Conservation (phyloP, 371 early-diverging fungal species). For the Rhizomucor miehei region DNA sequence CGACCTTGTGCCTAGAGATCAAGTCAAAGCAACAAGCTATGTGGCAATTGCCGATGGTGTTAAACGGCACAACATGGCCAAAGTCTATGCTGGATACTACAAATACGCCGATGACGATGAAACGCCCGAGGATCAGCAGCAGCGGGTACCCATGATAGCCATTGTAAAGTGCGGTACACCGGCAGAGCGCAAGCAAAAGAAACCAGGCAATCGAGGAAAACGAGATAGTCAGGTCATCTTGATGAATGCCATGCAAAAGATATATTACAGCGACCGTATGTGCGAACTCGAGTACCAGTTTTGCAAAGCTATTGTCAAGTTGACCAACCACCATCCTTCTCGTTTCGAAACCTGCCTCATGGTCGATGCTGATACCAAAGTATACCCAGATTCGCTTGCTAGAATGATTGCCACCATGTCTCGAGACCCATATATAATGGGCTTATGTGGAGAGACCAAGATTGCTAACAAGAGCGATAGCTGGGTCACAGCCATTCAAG, state of each 20-base stretch:
- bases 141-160: slow-evolving; percentile 58
- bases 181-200: slow-evolving; percentile 54
- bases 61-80: slow-evolving; percentile 89
- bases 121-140: slow-evolving; percentile 41
- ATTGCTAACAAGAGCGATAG: slow-evolving; percentile 81
- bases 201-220: slow-evolving; percentile 54
- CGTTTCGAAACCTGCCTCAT: slow-evolving; percentile 90
- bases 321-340: slow-evolving; percentile 84
- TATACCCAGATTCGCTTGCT: slow-evolving; percentile 77
- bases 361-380: slow-evolving; percentile 98
- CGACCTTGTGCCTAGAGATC: slow-evolving; percentile 54
- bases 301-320: slow-evolving; percentile 82
- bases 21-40: slow-evolving; percentile 67
- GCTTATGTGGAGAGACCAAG: slow-evolving; percentile 87
- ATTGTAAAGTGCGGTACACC: slow-evolving; percentile 86
- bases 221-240: slow-evolving; percentile 72
- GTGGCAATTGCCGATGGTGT: slow-evolving; percentile 86
- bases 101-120: slow-evolving; percentile 43
- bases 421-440: slow-evolving; percentile 76
- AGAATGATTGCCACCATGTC: slow-evolving; percentile 80
- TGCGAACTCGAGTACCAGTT: slow-evolving; percentile 95
- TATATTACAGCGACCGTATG: slow-evolving; percentile 94
- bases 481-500: slow-evolving; percentile 93
- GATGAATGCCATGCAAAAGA: slow-evolving; percentile 89
- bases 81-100: slow-evolving; percentile 83